Percentiles rank a stretch among this genome's conserved stretches.
Conservation (phyloP, 371 early-diverging fungal species). For the Apophysomyces variabilis region DNA sequence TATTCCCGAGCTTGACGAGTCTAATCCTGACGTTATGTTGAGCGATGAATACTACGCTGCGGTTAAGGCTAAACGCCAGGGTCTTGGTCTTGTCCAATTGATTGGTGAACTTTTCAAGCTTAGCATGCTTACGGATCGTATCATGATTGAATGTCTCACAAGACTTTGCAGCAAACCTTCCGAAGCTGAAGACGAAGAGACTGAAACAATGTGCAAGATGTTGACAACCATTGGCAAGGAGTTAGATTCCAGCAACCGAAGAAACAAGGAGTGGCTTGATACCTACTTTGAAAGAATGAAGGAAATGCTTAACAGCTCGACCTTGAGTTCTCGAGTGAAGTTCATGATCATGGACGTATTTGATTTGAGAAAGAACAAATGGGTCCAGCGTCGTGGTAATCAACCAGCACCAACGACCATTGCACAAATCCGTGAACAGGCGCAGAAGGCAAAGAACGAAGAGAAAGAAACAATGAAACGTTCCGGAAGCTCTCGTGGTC, state of each 20-base stretch:
- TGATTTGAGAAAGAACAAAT: conserved; percentile 83
- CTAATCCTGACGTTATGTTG: conserved; percentile 56
- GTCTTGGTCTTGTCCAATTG: conserved; percentile 91
- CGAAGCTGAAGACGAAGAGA: conserved; percentile 92
- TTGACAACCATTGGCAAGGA: conserved; percentile 84
- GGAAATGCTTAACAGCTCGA: conserved; percentile 62
- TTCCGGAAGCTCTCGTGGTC: conserved; percentile 66
- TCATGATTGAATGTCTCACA: conserved; percentile 88
- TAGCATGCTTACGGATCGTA: conserved; percentile 86
- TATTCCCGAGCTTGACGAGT: conserved; percentile 54
- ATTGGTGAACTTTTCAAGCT: conserved; percentile 95
- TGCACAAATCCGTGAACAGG: conserved; percentile 87
- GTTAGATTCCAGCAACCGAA: conserved; percentile 49
- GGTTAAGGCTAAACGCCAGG: conserved; percentile 92
- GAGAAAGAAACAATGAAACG: conserved; percentile 71
- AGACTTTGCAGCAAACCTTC: conserved; percentile 72
- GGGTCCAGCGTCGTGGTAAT: conserved; percentile 69
- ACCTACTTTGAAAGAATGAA: conserved; percentile 80
- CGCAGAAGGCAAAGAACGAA: conserved; percentile 66
- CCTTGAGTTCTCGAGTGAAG: conserved; percentile 83
- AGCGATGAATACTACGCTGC: conserved; percentile 85
- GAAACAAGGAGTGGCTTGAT: conserved; percentile 68
- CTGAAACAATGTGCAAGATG: conserved; percentile 91
- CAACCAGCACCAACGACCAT: conserved; percentile 84
- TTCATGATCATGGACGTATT: conserved; percentile 94